Evolutionary conservation across 169 alveolate species (phyloP), one percentile per base, ranked within the genome.

Genomic region (Haemoproteus tartakovskyi): DNA sequence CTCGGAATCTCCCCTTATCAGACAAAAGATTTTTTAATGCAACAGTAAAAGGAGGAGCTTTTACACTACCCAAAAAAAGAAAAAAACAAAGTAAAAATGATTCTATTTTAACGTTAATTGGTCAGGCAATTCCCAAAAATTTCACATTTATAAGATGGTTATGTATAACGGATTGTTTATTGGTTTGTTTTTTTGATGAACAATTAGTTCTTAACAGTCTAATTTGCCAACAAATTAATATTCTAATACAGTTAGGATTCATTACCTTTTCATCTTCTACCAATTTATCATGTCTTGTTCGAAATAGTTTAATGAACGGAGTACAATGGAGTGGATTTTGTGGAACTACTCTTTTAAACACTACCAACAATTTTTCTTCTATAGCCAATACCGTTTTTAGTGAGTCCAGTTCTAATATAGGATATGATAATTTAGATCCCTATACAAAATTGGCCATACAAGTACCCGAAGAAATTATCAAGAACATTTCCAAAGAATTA

Each of bases 261-360:
- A 46, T 74, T 8, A 43, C 78, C 22, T 74, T 56, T 51, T 56
- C 62, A 27, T 45, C 78, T 1, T 9, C 84, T 5, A 74, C 41
- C 26, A 74, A 51, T 56, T 30, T 74, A 16, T 74, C 84, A 14
- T 56, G 84, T 26, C 18, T 74, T 27, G 84, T 74, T 6, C 33
- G 84, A 11, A 74, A 74, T 26, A 74, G 84, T 27, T 45, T 74
- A 24, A 74, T 74, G 84, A 74, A 74, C 47, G 84, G 84, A 16
- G 84, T 74, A 48, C 84, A 74, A 47, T 74, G 84, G 84, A 74
- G 84, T 74, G 84, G 84, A 2, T 74, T 45, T 37, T 74, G 84
- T 46, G 84, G 84, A 6, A 74, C 67, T 19, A 51, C 84, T 9
- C 41, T 74, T 16, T 40, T 74, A 11, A 74, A 74, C 61, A 27